Evolutionary conservation across 176 grass and related monocot genomes (phyloP), one percentile per base, ranked within the genome.

Genomic region (Puccinellia tenuiflora): DNA sequence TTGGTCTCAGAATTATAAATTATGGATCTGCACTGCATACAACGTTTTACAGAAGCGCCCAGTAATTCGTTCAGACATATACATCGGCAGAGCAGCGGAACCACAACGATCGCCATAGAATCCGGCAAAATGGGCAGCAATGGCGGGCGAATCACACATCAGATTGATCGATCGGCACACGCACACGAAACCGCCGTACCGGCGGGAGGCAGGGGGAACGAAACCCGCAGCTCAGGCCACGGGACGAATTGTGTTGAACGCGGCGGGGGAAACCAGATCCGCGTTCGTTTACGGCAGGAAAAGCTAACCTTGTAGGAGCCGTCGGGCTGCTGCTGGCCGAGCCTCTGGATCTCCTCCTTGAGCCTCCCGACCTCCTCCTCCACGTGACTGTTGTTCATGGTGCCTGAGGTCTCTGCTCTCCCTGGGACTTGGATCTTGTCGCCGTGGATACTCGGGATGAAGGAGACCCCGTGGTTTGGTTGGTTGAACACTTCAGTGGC

Each of bases 301-400:
- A 74, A 30, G 3, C 18, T 5, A 64, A 98, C 95, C 92, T 94
- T 98, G 86, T 89, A 91, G 46, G 95, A 94, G 60, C 95, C 95
- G 33, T 98, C 92, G 12, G 88, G 80, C 78, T 98, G 92, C 47
- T 77, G 79, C 83, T 91, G 70, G 2, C 95, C 95, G 9, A 98
- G 89, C 84, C 95, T 90, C 69, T 89, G 95, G 82, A 98, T 98
- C 92, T 98, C 95, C 81, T 94, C 95, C 82, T 86, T 91, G 84
- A 98, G 95, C 66, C 10, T 85, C 42, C 86, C 92, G 24, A 97
- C 95, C 86, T 97, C 95, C 88, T 97, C 95, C 78, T 97, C 95
- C 22, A 97, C 95, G 56, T 73, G 69, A 25, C 69, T 46, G 7
- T 18, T 29, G 25, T 97, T 97, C 95, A 97, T 94, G 83, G 89